These are phyloP conservation scores for Pyrenula massariospora DNA, from an alignment of 495 filamentous ascomycete genomes.

Conservation along the genomic window DNA sequence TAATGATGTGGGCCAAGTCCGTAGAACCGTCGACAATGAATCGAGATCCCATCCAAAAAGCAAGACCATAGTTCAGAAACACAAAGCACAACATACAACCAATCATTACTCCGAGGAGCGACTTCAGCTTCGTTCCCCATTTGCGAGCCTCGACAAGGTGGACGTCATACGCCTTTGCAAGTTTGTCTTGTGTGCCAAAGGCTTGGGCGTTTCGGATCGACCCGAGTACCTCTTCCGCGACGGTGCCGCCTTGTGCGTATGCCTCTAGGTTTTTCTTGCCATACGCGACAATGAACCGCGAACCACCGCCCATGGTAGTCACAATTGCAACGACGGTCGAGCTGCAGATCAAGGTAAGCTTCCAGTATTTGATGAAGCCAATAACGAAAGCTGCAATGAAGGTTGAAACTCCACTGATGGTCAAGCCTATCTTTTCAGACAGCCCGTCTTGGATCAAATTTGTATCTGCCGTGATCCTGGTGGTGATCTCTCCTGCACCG, in stretches of 20 bases:
- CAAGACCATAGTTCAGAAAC: constrained; percentile 7
- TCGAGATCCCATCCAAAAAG: constrained; percentile 10
- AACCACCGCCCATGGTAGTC: constrained; percentile 8
- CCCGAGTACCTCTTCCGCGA: constrained; percentile 11
- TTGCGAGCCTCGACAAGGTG: neutral
- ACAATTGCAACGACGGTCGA: constrained; percentile 17
- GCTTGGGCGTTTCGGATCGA: constrained; percentile 8
- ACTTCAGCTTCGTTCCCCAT: constrained; percentile 1
- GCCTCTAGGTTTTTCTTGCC: neutral
- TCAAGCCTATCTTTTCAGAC: constrained; percentile 21
- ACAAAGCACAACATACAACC: constrained; percentile 2
- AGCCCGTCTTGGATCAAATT: constrained; percentile 33
- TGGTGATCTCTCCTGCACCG: constrained; percentile 23
- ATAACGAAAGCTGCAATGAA: constrained; percentile 25
- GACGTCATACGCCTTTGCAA: constrained; percentile 8
- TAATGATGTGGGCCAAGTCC: constrained; percentile 1
- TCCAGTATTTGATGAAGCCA: constrained; percentile 23
- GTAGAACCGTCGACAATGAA: constrained; percentile 4
- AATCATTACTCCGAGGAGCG: constrained; percentile 3
- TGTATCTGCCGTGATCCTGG: constrained; percentile 24
- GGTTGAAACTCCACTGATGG: constrained; percentile 16
- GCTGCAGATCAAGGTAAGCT: constrained; percentile 20
- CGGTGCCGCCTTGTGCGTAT: neutral
- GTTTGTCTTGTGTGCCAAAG: constrained; percentile 3
- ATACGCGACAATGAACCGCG: constrained; percentile 1